Conservation (phyloP, 352 stramenopile genomes). For the Globisporangium paroecandrum region DNA sequence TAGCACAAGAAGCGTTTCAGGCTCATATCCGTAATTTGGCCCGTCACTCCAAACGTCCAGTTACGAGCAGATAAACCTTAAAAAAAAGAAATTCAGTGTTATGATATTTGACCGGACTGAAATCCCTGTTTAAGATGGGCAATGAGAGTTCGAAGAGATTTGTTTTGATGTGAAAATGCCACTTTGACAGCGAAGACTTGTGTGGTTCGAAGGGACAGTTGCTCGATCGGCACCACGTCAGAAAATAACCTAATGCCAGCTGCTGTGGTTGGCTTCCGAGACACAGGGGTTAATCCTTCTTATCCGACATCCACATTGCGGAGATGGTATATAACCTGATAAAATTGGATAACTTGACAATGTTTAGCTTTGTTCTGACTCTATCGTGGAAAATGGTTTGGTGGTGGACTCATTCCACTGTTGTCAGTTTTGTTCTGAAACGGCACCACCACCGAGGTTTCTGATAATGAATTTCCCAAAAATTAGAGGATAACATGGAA, state of each 20-base stretch:
- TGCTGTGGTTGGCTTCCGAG: background rate
- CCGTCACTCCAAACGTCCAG: too few relatives aligned
- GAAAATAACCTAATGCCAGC: background rate
- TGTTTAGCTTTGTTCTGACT: background rate
- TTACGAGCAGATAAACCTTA: too few relatives aligned
- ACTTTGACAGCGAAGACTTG: background rate
- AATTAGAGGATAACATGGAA: background rate
- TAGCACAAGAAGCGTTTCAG: too few relatives aligned
- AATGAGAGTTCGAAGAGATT: background rate
- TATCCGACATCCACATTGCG: background rate
- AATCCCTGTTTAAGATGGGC: background rate
- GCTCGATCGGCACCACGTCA: background rate
- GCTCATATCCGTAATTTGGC: too few relatives aligned
- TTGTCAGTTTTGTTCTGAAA: background rate
- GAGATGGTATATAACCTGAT: background rate
- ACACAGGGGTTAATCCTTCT: background rate
- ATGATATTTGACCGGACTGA: too few relatives aligned
- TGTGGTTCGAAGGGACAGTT: background rate
- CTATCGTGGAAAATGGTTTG: background rate
- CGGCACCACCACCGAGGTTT: too few relatives aligned
- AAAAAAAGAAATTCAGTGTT: too few relatives aligned
- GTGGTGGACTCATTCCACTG: background rate
- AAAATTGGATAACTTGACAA: background rate
- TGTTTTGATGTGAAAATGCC: background rate
- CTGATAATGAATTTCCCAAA: too few relatives aligned